Base-by-base conservation (phyloP, 768 basidiomycete genomes). In the Tremella mesenterica region DNA sequence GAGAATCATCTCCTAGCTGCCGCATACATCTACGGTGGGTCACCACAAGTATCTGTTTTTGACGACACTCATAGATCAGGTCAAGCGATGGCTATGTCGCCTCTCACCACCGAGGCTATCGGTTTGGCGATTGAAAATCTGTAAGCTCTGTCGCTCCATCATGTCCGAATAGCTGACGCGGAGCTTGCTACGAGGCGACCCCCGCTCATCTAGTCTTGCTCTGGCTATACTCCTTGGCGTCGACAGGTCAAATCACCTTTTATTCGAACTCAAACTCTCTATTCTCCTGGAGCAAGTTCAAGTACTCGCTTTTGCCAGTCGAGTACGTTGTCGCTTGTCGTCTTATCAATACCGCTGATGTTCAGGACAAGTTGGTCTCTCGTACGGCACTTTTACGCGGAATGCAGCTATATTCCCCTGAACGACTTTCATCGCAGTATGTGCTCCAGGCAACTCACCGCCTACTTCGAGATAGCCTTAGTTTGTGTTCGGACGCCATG, bases 61-160 rank as follows among this genome's bases (percentile, higher is more conserved):
- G 43, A 29, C 21, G 13, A n/a, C 30, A 41, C 27, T 49, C 4
- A 30, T 21, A n/a, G 28, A 13, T 2, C 14, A 57, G 65, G 66
- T 12, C 66, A 65, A 46, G 55, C 66, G 10, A 57, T 68, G 60
- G 58, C 61, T 6, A 63, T 68, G 63, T 57, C 52, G 13, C 58
- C 41, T 5, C 18, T 53, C 6, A 60, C 61, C 3, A 48, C 56
- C 6, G 66, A 68, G 39, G 60, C 61, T 0, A 57, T 68, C 25
- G 27, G 50, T 2, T 28, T 57, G 12, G 61, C 60, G 5, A 54
- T 65, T 6, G 66, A 64, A 36, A 65, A 63, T 28, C 47, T 68
- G 59, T 67, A 36, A 53, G 63, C 48, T 14, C n/a, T 21, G n/a
- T n/a, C n/a, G n/a, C n/a, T 20, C 7, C 23, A 20, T 21, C 12